phyloP scores from a whole-genome alignment of 2,329 filamentous ascomycete species.

The Kalaharituber pfeilii region DNA sequence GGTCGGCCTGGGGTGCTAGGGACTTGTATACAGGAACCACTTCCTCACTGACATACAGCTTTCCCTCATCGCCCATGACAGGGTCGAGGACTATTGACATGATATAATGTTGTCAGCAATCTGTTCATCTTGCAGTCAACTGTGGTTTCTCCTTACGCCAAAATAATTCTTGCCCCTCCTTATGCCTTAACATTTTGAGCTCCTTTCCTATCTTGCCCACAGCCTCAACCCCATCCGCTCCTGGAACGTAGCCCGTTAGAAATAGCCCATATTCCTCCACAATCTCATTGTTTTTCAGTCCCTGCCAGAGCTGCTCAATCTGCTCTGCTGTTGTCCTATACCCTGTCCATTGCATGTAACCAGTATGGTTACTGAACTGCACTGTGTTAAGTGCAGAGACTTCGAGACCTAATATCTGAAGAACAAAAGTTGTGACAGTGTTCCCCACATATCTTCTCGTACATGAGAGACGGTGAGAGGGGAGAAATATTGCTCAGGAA shows the following conservation, averaged over 20 bases:
- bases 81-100: slow-evolving; percentile 59
- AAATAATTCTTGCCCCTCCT: slow-evolving; percentile 45
- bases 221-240: slow-evolving; percentile 63
- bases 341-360: slow-evolving; percentile 76
- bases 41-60: slow-evolving; percentile 76
- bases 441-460: slow-evolving; percentile 76
- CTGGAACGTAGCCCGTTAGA: slow-evolving; percentile 86
- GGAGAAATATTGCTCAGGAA: slow-evolving; percentile 2
- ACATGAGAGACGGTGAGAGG: slow-evolving; percentile 16
- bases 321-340: slow-evolving; percentile 65
- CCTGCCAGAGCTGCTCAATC: slow-evolving; percentile 67
- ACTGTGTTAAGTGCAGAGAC: slow-evolving; percentile 91
- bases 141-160: slow-evolving; percentile 60
- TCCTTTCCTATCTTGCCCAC: slow-evolving; percentile 73
- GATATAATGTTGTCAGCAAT: not conserved
- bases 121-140: not conserved
- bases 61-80: slow-evolving; percentile 93
- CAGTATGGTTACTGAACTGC: slow-evolving; percentile 95
- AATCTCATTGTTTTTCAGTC: slow-evolving; percentile 65
- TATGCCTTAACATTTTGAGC: slow-evolving; percentile 50
- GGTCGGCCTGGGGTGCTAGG: slow-evolving; percentile 62
- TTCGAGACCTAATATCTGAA: slow-evolving; percentile 86
- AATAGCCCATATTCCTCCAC: slow-evolving; percentile 75
- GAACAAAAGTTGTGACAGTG: slow-evolving; percentile 85
- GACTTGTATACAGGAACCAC: slow-evolving; percentile 80